These are phyloP conservation scores for Apostasia shenzhenica DNA, from an alignment of 106 monocot species.

Conservation along the genomic window DNA sequence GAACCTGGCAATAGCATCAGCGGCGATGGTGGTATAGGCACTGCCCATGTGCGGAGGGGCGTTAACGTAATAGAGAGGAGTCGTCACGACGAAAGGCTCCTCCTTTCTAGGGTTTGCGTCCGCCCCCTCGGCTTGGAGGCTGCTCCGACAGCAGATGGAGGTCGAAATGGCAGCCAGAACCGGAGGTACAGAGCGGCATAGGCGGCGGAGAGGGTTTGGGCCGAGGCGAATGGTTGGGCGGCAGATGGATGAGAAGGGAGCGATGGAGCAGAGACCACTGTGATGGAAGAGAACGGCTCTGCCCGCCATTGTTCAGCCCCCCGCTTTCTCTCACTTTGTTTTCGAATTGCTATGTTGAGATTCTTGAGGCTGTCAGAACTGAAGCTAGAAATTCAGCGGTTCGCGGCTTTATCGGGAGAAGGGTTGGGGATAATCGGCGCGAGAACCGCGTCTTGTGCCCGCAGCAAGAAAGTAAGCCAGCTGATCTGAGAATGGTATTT, in stretches of 20 bases:
- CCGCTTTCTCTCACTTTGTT: neutral
- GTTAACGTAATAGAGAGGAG: constrained; percentile 94
- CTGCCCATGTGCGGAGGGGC: constrained; percentile 99
- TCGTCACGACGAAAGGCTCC: constrained; percentile 76
- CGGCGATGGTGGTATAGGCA: constrained; percentile 97
- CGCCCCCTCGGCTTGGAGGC: neutral
- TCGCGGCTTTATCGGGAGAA: too few species aligned
- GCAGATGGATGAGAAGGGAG: constrained; percentile 15
- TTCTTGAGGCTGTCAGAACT: too few species aligned
- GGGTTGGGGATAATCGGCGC: too few species aligned
- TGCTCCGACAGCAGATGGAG: constrained; percentile 8
- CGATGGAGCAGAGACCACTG: constrained; percentile 3
- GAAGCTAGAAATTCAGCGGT: too few species aligned
- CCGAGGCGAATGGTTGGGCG: neutral
- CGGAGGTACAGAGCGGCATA: neutral
- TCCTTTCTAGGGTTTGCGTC: constrained; percentile 5
- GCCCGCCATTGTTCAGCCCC: constrained; percentile 11
- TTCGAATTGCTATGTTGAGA: too few species aligned
- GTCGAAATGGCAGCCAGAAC: neutral
- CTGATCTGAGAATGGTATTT: too few species aligned
- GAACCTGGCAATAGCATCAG: constrained; percentile 90
- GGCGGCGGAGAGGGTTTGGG: constrained; percentile 1
- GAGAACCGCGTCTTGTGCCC: too few species aligned
- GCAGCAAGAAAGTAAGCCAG: too few species aligned
- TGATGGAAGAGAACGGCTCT: constrained; percentile 21